Evolutionary conservation across 192 early-diverging fungal species (phyloP).

Genomic region (Backusella parvicylindrica): DNA sequence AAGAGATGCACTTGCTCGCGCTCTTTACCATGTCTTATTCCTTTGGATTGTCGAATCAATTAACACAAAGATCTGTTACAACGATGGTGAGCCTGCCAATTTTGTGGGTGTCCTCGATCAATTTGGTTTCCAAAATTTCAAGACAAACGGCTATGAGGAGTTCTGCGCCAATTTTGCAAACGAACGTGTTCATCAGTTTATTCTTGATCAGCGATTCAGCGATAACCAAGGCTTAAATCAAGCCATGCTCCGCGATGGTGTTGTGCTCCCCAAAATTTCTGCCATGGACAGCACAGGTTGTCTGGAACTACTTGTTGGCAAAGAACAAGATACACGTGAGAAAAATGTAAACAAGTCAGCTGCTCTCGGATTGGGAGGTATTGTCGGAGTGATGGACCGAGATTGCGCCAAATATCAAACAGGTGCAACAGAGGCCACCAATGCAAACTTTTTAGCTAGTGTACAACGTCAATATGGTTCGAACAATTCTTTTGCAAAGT

Average conservation of each 20-base stretch:
- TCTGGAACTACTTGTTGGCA: constrained; percentile 54
- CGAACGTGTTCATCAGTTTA: constrained; percentile 64
- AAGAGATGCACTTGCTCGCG: constrained; percentile 76
- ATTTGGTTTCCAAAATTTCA: constrained; percentile 62
- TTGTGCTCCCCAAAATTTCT: constrained; percentile 51
- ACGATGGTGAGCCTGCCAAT: constrained; percentile 61
- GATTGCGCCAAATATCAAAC: constrained; percentile 40
- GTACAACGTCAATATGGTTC: constrained; percentile 31
- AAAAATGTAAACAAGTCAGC: constrained; percentile 11
- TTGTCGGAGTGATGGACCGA: constrained; percentile 43
- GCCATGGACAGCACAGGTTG: constrained; percentile 49
- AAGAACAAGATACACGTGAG: constrained; percentile 36
- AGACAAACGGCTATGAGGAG: constrained; percentile 62
- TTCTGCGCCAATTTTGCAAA: constrained; percentile 69
- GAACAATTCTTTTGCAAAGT: constrained; percentile 40
- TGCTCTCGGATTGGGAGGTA: constrained; percentile 35
- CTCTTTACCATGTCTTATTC: constrained; percentile 88
- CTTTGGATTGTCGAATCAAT: constrained; percentile 90
- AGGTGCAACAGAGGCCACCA: constrained; percentile 44
- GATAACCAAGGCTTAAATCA: constrained; percentile 43
- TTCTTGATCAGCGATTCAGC: constrained; percentile 53
- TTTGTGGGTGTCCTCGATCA: constrained; percentile 86
- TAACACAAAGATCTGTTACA: constrained; percentile 77
- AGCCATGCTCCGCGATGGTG: constrained; percentile 48
- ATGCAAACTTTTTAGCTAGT: constrained; percentile 40